Base-by-base conservation (phyloP, 2,329 filamentous ascomycete genomes). In the Cryoendolithus antarcticus region DNA sequence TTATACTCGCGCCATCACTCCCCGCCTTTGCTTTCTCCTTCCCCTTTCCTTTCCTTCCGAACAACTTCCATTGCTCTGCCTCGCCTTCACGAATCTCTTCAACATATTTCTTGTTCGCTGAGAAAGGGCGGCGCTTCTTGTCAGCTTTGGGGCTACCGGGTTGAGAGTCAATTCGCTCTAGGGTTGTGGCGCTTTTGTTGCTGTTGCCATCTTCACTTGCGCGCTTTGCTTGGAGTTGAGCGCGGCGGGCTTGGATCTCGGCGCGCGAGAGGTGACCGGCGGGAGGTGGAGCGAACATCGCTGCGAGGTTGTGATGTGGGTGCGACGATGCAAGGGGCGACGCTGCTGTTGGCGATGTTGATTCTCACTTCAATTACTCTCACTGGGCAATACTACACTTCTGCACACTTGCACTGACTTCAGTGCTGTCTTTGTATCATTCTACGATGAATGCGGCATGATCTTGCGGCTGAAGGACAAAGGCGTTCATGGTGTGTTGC, bases 271-370 rank as follows among this genome's bases (percentile, higher is more conserved):
- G 39, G 9, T 29, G 29, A 34, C 34, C 34, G 9, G 39, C 31
- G n/a, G 39, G 39, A 27, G 39, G 39, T 30, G 39, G 39, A 29
- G 35, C 35, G 9, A 41, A 41, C 39, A 41, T 41, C n/a, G 19
- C 19, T 27, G 31, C 12, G 9, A n/a, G 2, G 11, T 10, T 35
- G 29, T 11, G 28, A 40, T 39, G 10, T 21, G 7, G 32, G 10
- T 6, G 9, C 10, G 32, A 13, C 28, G 28, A 39, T 13, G 38
- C 19, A 40, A 40, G 38, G 38, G 38, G 11, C 32, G n/a, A 9
- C 10, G 8, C 19, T n/a, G n/a, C n/a, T n/a, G n/a, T n/a, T n/a
- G n/a, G n/a, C n/a, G n/a, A n/a, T n/a, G n/a, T n/a, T n/a, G n/a
- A n/a, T n/a, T n/a, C n/a, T n/a, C n/a, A n/a, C n/a, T n/a, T n/a